A percentile compares a stretch with the other conserved stretches of the same genome.
These are phyloP conservation scores for Annulohypoxylon nitens DNA, from an alignment of 495 filamentous ascomycete species.

Conservation along the genomic window DNA sequence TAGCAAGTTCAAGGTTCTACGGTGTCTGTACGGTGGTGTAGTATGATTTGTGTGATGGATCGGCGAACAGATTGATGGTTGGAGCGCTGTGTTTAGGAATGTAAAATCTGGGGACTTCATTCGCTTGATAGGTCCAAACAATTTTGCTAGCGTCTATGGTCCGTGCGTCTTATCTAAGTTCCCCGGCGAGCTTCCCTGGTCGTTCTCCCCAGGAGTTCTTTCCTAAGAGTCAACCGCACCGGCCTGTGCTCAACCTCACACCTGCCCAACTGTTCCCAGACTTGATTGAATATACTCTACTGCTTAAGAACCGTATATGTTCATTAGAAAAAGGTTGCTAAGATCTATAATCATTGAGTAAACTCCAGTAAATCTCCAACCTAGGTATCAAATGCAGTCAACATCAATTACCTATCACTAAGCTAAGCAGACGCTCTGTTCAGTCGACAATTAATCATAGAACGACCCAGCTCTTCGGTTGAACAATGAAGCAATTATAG, in stretches of 20 bases:
- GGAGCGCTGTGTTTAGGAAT: conserved; percentile 26
- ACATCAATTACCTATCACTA: no score
- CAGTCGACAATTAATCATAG: background rate
- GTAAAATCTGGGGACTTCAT: conserved; percentile 2
- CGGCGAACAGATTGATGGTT: conserved; percentile 50
- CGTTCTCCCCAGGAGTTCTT: background rate
- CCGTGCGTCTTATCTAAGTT: conserved; percentile 7
- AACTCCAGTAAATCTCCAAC: no score
- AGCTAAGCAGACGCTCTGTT: no score
- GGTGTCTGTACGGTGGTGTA: conserved; percentile 28
- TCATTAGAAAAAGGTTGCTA: no score
- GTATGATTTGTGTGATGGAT: conserved; percentile 45
- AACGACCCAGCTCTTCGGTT: background rate
- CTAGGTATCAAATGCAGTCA: no score
- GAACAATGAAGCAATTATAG: no score
- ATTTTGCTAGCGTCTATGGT: conserved; percentile 26
- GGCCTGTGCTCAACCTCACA: no score
- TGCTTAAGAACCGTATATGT: no score
- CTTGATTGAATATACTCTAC: no score
- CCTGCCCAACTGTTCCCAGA: no score
- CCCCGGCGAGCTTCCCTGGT: background rate
- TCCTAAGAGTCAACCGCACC: no score
- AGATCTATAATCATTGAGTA: no score
- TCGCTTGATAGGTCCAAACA: conserved; percentile 26
- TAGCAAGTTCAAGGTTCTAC: conserved; percentile 23